phyloP scores from a whole-genome alignment of 371 early-diverging fungal genomes.

The Parasitella parasitica region DNA sequence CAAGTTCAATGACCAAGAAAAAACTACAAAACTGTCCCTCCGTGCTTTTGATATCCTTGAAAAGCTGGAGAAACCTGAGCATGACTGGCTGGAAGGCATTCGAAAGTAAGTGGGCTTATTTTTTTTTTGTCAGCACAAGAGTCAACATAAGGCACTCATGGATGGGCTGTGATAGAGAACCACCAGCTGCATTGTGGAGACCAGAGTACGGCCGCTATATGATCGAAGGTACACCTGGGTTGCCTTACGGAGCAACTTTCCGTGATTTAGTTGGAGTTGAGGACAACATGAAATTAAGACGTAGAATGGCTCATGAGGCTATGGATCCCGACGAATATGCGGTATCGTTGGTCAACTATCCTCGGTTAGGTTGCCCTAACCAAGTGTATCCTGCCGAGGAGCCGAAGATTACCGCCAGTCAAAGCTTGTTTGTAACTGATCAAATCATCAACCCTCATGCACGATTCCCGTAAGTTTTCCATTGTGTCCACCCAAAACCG shows the following conservation, averaged over 20 bases:
- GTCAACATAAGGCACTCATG: background rate
- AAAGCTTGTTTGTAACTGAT: conserved; percentile 92
- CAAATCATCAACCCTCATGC: conserved; percentile 95
- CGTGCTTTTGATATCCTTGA: conserved; percentile 84
- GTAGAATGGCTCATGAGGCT: conserved; percentile 64
- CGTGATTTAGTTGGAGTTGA: conserved; percentile 85
- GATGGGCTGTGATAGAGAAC: conserved; percentile 3
- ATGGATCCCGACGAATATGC: conserved; percentile 76
- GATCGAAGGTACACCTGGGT: conserved; percentile 94
- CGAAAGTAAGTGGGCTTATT: conserved; percentile 38
- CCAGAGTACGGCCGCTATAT: conserved; percentile 97
- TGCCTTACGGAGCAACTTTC: conserved; percentile 87
- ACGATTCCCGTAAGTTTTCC: conserved; percentile 76
- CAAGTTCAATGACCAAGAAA: conserved; percentile 69
- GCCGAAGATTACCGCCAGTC: conserved; percentile 66
- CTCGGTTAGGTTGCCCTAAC: conserved; percentile 81
- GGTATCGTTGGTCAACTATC: conserved; percentile 86
- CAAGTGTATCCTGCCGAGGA: conserved; percentile 74
- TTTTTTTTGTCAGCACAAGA: background rate
- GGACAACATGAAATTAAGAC: conserved; percentile 85
- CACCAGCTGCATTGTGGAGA: conserved; percentile 81
- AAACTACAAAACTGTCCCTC: conserved; percentile 75
- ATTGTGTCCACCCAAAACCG: background rate
- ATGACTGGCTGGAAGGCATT: conserved; percentile 46
- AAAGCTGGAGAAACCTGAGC: conserved; percentile 75